Percentiles rank a stretch among this genome's conserved stretches.
These are phyloP conservation scores for Rosa hybrid DNA, from an alignment of 331 rosid species.

Conservation along the genomic window DNA sequence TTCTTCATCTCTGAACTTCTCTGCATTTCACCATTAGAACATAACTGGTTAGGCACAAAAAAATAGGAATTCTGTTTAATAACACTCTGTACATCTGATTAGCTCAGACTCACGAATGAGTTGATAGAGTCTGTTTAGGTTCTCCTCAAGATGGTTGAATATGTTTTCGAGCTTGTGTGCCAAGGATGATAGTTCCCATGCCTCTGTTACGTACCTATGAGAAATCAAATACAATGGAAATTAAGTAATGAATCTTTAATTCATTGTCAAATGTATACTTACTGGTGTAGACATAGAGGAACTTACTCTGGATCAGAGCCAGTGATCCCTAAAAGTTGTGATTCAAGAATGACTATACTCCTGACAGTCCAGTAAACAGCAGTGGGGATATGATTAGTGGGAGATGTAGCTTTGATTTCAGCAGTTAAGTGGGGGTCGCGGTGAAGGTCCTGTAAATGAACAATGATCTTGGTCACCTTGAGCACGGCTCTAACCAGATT, in stretches of 20 bases:
- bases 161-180: conserved; percentile 64
- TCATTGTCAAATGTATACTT: background rate
- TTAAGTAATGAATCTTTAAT: background rate
- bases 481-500: conserved; percentile 21
- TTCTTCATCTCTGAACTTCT: conserved; percentile 42
- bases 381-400: conserved; percentile 45
- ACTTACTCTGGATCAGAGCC: conserved; percentile 53
- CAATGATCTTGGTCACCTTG: conserved; percentile 18
- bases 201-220: conserved; percentile 50
- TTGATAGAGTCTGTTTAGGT: conserved; percentile 37
- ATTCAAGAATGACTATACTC: conserved; percentile 47
- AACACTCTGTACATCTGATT: background rate
- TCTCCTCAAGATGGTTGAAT: conserved; percentile 51
- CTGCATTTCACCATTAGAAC: conserved; percentile 36
- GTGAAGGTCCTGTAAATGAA: conserved; percentile 21
- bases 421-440: background rate
- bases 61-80: background rate
- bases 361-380: conserved; percentile 78
- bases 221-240: background rate
- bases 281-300: background rate
- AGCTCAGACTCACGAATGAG: conserved; percentile 41
- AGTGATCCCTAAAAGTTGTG: conserved; percentile 49
- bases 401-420: conserved; percentile 7
- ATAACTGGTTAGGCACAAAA: background rate
- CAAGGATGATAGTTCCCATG: conserved; percentile 82